These are phyloP conservation scores for Aspergillus fumigatus DNA, from an alignment of 2,329 filamentous ascomycete genomes.

Conservation along the genomic window DNA sequence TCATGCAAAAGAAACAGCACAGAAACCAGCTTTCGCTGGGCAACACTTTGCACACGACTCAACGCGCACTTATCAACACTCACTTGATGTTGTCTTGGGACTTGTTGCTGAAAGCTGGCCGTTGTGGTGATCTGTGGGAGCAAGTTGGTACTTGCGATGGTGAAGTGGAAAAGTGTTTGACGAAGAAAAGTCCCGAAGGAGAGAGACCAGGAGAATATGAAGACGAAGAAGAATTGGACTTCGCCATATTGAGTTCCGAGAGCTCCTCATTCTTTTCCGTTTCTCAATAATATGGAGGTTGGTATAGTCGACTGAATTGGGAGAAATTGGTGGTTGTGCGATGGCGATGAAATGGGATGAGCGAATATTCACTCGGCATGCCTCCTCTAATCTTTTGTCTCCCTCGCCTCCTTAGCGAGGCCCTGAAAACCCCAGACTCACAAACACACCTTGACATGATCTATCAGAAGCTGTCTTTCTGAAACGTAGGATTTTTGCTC, in stretches of 20 bases:
- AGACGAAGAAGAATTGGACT: neutral
- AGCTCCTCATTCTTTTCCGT: conserved; percentile 4
- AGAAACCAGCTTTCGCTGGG: neutral
- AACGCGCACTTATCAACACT: neutral
- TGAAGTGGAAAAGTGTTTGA: neutral
- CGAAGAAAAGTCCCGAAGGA: neutral
- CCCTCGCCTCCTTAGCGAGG: neutral
- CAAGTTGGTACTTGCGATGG: neutral
- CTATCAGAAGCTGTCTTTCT: neutral
- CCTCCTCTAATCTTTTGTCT: neutral
- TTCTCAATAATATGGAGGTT: conserved; percentile 12
- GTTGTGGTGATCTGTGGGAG: neutral
- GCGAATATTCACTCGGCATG: neutral
- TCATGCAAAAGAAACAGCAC: neutral
- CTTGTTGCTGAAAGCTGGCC: neutral
- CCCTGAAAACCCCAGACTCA: neutral
- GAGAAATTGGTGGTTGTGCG: neutral
- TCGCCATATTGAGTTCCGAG: conserved; percentile 1
- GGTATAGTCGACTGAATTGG: conserved; percentile 10
- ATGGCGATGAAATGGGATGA: neutral
- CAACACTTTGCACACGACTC: neutral
- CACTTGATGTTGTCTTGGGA: neutral
- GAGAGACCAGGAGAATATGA: neutral
- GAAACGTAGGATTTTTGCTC: neutral
- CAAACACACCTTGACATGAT: neutral